phyloP scores from a whole-genome alignment of 345 rosid species.

The Erucastrum elatum region DNA sequence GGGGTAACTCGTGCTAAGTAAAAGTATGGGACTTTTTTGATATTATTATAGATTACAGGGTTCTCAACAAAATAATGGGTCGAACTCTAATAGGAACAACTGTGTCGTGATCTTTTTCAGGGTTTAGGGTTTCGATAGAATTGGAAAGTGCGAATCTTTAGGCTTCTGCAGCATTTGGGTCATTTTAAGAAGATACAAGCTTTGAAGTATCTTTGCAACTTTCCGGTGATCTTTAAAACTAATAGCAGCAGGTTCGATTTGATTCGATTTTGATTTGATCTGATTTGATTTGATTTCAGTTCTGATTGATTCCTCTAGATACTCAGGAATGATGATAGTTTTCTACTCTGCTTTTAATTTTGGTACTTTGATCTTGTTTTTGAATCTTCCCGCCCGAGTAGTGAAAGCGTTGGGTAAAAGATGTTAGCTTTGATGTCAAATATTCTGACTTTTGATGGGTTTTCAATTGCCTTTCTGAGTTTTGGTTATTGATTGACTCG shows the following conservation, averaged over 20 bases:
- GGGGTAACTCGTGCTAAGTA: background rate
- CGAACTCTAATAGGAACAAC: constrained; percentile 10
- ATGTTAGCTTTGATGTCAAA: constrained; percentile 90
- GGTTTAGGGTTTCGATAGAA: constrained; percentile 31
- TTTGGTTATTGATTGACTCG: constrained; percentile 2
- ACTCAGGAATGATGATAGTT: background rate
- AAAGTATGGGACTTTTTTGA: background rate
- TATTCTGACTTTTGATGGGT: constrained; percentile 45
- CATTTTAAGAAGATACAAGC: background rate
- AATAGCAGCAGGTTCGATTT: constrained; percentile 19
- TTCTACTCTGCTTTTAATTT: constrained; percentile 13
- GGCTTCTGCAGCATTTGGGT: background rate
- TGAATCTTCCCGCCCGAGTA: background rate
- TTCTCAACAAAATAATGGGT: background rate
- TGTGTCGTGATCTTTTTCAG: background rate
- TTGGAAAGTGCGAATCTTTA: constrained; percentile 21
- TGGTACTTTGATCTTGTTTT: constrained; percentile 6
- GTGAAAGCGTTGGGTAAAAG: background rate
- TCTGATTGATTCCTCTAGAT: background rate
- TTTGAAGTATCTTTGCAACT: constrained; percentile 5
- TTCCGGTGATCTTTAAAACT: constrained; percentile 3
- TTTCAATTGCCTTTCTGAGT: background rate
- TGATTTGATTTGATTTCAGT: background rate
- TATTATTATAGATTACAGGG: background rate
- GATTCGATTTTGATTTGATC: background rate